phyloP scores from a whole-genome alignment of 2,329 filamentous ascomycete genomes.

The Botrytis pseudocinerea region DNA sequence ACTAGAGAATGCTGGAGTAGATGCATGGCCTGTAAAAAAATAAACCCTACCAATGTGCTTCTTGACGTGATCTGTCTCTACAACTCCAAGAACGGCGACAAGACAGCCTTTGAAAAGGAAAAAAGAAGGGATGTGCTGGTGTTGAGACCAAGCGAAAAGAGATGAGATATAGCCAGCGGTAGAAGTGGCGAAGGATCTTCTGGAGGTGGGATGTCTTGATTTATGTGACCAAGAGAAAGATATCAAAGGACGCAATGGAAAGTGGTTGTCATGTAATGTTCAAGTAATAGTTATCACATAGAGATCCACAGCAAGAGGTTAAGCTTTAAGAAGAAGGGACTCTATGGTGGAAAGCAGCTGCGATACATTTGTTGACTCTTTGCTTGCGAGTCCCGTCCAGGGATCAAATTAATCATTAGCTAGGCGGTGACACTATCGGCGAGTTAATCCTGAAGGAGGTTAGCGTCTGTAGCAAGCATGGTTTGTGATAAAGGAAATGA shows the following conservation, averaged over 20 bases:
- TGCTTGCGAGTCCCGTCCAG: neutral
- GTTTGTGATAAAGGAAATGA: constrained; percentile 15
- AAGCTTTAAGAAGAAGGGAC: neutral
- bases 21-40: neutral
- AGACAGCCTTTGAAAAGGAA: neutral
- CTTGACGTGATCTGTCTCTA: neutral
- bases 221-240: constrained; percentile 5
- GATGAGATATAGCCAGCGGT: neutral
- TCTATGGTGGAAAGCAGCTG: too few species aligned
- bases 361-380: constrained; percentile 12
- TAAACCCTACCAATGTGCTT: neutral
- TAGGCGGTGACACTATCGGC: neutral
- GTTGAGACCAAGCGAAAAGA: constrained; percentile 13
- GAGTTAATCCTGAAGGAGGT: neutral
- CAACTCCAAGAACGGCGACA: neutral
- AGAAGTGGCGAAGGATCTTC: neutral
- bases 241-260: neutral
- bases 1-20: neutral
- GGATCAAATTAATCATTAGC: neutral
- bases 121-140: constrained; percentile 4
- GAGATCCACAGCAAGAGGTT: neutral
- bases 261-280: neutral
- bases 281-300: constrained; percentile 11
- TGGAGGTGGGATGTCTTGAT: neutral
- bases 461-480: neutral